phyloP scores from a whole-genome alignment of 768 basidiomycete genomes.

The Cystofilobasidium ferigula region DNA sequence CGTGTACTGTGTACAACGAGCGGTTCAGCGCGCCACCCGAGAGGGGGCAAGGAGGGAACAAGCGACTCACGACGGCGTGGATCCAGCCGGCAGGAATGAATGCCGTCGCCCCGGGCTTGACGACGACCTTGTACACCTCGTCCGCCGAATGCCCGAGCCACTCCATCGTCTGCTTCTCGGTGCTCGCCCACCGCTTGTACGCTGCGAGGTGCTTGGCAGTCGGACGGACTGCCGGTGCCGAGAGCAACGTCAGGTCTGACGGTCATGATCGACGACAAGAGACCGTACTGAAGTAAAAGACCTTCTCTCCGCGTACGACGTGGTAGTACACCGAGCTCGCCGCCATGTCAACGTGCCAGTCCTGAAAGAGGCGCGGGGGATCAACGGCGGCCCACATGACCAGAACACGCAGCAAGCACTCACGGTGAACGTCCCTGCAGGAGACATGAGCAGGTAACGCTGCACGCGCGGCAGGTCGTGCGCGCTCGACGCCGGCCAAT shows the following conservation, averaged over 20 bases:
- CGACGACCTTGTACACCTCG: constrained; percentile 55
- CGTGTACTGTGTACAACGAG: constrained; percentile 52
- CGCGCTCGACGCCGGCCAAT: constrained; percentile 53
- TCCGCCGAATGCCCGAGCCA: constrained; percentile 91
- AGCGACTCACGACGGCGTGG: constrained; percentile 74
- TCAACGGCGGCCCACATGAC: not conserved
- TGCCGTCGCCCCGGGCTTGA: constrained; percentile 36
- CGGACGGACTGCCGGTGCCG: constrained; percentile 9
- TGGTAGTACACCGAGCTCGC: constrained; percentile 68
- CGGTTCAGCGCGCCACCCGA: not conserved
- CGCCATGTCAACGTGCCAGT: constrained; percentile 98
- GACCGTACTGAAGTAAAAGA: constrained; percentile 69
- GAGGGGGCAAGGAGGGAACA: not conserved
- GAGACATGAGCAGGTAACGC: constrained; percentile 93
- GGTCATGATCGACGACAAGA: not conserved
- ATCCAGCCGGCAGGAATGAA: constrained; percentile 95
- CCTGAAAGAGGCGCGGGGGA: constrained; percentile 44
- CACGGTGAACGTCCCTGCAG: constrained; percentile 86
- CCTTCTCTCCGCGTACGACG: constrained; percentile 75
- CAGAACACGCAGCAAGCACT: constrained; percentile 33
- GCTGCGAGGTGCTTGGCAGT: constrained; percentile 20
- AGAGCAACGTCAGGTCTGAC: not conserved
- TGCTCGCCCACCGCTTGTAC: constrained; percentile 50
- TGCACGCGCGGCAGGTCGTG: constrained; percentile 66
- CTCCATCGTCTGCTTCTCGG: constrained; percentile 58